Percentiles rank a stretch among this genome's conserved stretches.
These are phyloP conservation scores for Fonsecaea multimorphosa DNA, from an alignment of 2,329 filamentous ascomycete species.

Conservation along the genomic window DNA sequence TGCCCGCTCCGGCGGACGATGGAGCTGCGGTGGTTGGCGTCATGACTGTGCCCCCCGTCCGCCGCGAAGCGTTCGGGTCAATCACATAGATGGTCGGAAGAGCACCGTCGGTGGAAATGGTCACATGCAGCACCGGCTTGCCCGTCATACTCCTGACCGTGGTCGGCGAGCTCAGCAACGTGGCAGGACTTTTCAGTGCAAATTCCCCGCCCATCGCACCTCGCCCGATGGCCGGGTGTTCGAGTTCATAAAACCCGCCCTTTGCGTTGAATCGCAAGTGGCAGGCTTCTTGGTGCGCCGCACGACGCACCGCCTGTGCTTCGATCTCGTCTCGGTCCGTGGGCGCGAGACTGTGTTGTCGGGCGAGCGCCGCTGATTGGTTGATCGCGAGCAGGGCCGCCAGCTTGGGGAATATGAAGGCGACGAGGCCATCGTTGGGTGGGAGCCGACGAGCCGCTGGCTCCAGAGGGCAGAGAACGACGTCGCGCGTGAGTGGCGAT, in stretches of 20 bases:
- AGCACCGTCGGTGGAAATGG: slow-evolving; percentile 47
- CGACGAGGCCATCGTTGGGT: slow-evolving; percentile 52
- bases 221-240: slow-evolving; percentile 52
- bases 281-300: slow-evolving; percentile 55
- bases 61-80: slow-evolving; percentile 45
- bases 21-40: slow-evolving; percentile 15
- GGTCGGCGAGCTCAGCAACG: slow-evolving; percentile 17
- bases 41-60: slow-evolving; percentile 22
- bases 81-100: slow-evolving; percentile 48
- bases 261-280: slow-evolving; percentile 52
- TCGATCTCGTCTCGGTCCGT: slow-evolving; percentile 52
- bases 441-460: slow-evolving; percentile 46
- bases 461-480: slow-evolving; percentile 53
- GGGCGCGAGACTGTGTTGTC: slow-evolving; percentile 49
- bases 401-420: slow-evolving; percentile 55
- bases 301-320: slow-evolving; percentile 51
- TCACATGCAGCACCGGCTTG: slow-evolving; percentile 48
- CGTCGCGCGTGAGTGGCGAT: slow-evolving; percentile 48
- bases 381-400: slow-evolving; percentile 58
- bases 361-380: slow-evolving; percentile 50
- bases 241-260: slow-evolving; percentile 52
- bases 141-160: slow-evolving; percentile 27
- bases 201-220: slow-evolving; percentile 32
- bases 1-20: slow-evolving; percentile 25
- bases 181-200: slow-evolving; percentile 21